Base-by-base conservation (phyloP, 148 eudicot genomes). In the Drosera capensis region DNA sequence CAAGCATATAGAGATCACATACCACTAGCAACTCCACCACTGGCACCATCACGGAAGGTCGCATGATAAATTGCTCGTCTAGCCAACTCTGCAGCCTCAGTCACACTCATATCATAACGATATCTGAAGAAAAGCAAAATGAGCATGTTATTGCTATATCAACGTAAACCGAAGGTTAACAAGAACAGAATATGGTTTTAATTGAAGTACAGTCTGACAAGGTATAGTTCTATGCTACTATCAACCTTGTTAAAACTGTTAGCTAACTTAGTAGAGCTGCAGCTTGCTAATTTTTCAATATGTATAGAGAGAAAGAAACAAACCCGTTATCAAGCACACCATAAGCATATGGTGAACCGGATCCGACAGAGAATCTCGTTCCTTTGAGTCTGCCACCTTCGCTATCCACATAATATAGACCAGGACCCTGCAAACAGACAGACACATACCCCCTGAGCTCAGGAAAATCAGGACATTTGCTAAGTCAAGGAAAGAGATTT, bases 341-440 rank as follows among this genome's bases (percentile, higher is more conserved):
- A 70, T 90, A 90, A 46, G 99, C 99, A 75, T 90, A 90, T 46
- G 99, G 99, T 30, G 99, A 90, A 61, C 99, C 99, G 55, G 99
- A 90, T 43, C 99, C 99, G 71, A 90, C 99, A 39, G 99, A 90
- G 67, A 90, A 90, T 28, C 82, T 68, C 40, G 37, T 66, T 54
- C 99, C 99, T 64, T 90, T 90, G 25, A 90, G 85, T 50, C 99
- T 76, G 54, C 99, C 99, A 52, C 99, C 99, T 56, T 90, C 99
- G 66, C 95, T 90, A 60, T 90, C 99, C 63, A 90, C 99, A 54
- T 90, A 90, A 53, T 81, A 90, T 16, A 90, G 76, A 23, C 94
- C 95, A 58, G 99, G 99, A 21, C 99, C 99, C 99, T 85, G 50
- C 31, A 64, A 51, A 46, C 53, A 54, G 0, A 57, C 46, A 21